Conservation (phyloP, 1,284 basidiomycete species). For the Trametes polyzona region DNA sequence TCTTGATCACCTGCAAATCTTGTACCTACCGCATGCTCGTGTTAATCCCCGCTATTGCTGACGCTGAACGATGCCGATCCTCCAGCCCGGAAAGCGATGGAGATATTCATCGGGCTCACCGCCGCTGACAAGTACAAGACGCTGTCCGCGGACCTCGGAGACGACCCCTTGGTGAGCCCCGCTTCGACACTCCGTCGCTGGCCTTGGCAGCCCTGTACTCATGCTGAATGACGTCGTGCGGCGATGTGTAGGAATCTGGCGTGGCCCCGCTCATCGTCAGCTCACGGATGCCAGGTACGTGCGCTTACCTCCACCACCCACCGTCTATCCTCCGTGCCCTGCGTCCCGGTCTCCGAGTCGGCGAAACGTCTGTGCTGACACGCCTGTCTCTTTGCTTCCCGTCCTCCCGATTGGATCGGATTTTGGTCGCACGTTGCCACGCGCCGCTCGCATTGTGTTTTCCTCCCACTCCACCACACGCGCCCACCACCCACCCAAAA, state of each 20-base stretch:
- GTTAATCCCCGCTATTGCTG: not conserved
- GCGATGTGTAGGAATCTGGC: slow-evolving; percentile 19
- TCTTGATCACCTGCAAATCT: not conserved
- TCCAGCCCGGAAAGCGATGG: slow-evolving; percentile 54
- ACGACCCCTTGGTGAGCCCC: slow-evolving; percentile 64
- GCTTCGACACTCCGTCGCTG: not conserved
- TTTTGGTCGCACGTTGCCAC: not conserved
- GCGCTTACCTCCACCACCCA: slow-evolving; percentile 27
- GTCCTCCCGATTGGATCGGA: not conserved
- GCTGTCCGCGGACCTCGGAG: slow-evolving; percentile 66
- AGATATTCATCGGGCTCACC: slow-evolving; percentile 70
- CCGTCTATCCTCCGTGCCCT: slow-evolving; percentile 58
- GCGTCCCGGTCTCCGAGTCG: slow-evolving; percentile 64
- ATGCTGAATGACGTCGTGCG: not conserved
- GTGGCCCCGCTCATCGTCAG: slow-evolving; percentile 21
- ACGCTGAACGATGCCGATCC: not conserved
- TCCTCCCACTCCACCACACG: not conserved
- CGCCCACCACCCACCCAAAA: slow-evolving; percentile 25
- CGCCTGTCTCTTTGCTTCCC: not conserved
- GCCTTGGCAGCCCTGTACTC: not conserved
- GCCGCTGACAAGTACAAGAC: slow-evolving; percentile 81
- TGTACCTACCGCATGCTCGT: not conserved
- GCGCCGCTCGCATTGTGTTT: not conserved
- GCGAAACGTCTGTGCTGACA: slow-evolving; percentile 1
- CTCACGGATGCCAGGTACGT: slow-evolving; percentile 24